Base-by-base conservation (phyloP, 164 flowering plant species). In the Piper longum region DNA sequence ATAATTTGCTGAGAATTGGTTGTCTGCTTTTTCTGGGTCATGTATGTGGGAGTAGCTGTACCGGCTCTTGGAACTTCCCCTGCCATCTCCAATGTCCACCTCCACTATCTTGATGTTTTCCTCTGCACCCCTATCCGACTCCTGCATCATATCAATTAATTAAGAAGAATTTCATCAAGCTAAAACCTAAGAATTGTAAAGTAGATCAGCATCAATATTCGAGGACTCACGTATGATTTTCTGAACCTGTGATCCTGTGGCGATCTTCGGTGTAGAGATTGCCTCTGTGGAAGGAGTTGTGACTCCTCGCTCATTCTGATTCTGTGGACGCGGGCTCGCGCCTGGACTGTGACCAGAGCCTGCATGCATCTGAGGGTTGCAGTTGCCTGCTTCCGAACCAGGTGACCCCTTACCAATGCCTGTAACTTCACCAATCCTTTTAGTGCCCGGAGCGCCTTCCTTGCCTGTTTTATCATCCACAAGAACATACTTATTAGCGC, bases 331-430 rank as follows among this genome's bases (percentile, higher is more conserved):
- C 87, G 77, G 64, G 95, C 93, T 75, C 92, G 74, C 0, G 85
- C 85, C 72, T 89, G 98, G 60, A 69, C 91, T 0, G 81, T 83
- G 61, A 88, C 76, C 74, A 89, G 72, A 40, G 96, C 96, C 72
- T 92, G 95, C 93, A 92, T 89, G 65, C 96, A 86, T 63, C 89
- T 74, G n/a, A 92, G 89, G 7, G 98, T 86, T 8, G 89, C 88
- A 2, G 89, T 80, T 54, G 96, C 96, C 61, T 81, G 91, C 75
- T 85, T 87, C 69, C 96, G 80, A 61, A 92, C 96, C 75, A 89
- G 75, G 78, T 89, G 87, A 67, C 96, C 98, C 65, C 98, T 83
- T 39, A 86, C 93, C 69, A 92, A 57, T 16, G 98, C 98, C 74
- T 92, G 98, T 77, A 92, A 71, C 84, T 87, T 92, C 78, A 92